phyloP scores from a whole-genome alignment of 2,329 filamentous ascomycete species.

The Cladophialophora bantiana region DNA sequence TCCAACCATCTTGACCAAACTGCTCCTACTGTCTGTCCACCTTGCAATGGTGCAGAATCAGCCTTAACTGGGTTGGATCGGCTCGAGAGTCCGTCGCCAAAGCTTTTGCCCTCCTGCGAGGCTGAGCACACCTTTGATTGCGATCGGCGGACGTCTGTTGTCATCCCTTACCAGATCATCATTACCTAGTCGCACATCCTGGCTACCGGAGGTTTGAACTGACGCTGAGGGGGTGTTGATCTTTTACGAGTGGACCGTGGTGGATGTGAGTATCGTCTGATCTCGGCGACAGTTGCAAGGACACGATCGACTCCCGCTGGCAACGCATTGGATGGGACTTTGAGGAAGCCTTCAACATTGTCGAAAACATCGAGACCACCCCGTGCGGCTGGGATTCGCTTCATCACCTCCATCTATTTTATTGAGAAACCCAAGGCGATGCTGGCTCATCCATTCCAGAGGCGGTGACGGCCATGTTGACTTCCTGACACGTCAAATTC shows the following conservation, averaged over 20 bases:
- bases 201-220: conserved; percentile 16
- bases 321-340: background rate
- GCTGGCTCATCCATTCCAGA: background rate
- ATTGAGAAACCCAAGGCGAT: background rate
- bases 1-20: conserved; percentile 5
- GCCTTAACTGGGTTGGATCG: conserved; percentile 16
- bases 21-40: background rate
- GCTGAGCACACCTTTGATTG: conserved; percentile 33
- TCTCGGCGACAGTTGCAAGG: background rate
- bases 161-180: conserved; percentile 25
- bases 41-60: background rate
- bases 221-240: conserved; percentile 30
- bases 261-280: conserved; percentile 8
- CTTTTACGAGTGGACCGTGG: conserved; percentile 4
- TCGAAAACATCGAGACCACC: background rate
- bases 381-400: background rate
- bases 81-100: conserved; percentile 6
- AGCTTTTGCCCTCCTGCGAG: conserved; percentile 16
- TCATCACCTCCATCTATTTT: background rate
- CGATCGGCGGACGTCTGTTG: conserved; percentile 34
- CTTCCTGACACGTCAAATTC: background rate
- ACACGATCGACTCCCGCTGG: background rate
- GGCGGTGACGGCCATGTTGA: conserved; percentile 1
- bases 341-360: background rate
- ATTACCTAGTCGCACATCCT: conserved; percentile 22